These are phyloP conservation scores for Physcomitrium patens DNA, from an alignment of 225 moss, liverwort and hornwort species.

Conservation along the genomic window DNA sequence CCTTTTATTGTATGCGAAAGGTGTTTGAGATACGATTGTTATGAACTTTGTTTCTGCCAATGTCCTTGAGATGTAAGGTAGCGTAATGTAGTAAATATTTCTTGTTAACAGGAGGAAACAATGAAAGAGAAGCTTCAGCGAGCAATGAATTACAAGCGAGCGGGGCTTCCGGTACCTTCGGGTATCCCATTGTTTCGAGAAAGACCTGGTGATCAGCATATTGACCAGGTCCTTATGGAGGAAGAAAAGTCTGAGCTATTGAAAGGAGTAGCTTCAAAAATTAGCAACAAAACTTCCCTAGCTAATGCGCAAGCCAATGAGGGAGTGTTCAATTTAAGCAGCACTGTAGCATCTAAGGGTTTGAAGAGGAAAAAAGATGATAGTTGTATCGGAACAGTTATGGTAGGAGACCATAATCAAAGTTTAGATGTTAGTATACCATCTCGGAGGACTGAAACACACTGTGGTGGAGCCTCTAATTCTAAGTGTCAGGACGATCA, in stretches of 20 bases:
- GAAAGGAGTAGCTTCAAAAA: slow-evolving; percentile 13
- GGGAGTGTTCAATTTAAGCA: slow-evolving; percentile 31
- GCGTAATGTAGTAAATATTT: background rate
- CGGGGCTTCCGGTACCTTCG: slow-evolving; percentile 56
- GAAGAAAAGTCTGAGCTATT: slow-evolving; percentile 36
- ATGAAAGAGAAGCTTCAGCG: slow-evolving; percentile 68
- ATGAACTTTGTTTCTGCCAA: background rate
- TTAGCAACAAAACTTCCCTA: too few species aligned
- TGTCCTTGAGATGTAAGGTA: background rate
- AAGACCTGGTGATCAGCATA: slow-evolving; percentile 30
- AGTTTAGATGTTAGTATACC: background rate
- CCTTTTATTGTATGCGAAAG: background rate
- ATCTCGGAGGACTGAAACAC: background rate
- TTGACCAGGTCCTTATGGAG: slow-evolving; percentile 27
- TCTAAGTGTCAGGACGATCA: background rate
- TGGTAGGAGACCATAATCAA: slow-evolving; percentile 27
- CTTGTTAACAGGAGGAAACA: slow-evolving; percentile 45
- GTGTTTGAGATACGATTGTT: background rate
- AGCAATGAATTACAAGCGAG: slow-evolving; percentile 67
- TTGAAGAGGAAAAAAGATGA: slow-evolving; percentile 43
- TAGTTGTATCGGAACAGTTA: slow-evolving; percentile 30
- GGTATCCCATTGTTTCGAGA: slow-evolving; percentile 58
- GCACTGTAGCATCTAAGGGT: slow-evolving; percentile 23
- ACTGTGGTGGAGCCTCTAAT: slow-evolving; percentile 3
- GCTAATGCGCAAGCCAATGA: background rate